Conservation (phyloP, 306 rosid genomes). For the Rosa lucieae region DNA sequence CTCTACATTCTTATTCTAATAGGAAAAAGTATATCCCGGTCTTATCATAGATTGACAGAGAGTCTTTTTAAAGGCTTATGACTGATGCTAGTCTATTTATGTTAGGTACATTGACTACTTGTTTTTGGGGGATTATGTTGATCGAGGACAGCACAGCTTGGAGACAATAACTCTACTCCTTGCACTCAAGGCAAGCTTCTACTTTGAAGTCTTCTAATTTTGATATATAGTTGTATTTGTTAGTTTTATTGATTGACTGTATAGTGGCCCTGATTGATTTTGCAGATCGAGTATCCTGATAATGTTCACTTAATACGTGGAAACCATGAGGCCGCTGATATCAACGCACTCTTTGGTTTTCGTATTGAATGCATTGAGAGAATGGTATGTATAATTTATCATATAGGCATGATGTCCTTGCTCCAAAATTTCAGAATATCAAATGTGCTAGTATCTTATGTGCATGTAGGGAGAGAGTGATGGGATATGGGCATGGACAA, state of each 20-base stretch:
- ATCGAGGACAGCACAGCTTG: conserved; percentile 99
- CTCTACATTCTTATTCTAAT: neutral
- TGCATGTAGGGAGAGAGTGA: conserved; percentile 87
- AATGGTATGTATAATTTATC: conserved; percentile 63
- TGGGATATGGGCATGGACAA: conserved; percentile 99
- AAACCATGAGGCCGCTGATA: conserved; percentile 99
- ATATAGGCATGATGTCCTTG: conserved; percentile 23
- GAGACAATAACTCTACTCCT: conserved; percentile 96
- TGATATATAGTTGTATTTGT: conserved; percentile 23
- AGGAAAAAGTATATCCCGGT: neutral
- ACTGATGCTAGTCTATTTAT: conserved; percentile 25
- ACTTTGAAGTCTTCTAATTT: conserved; percentile 15
- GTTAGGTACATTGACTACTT: conserved; percentile 95
- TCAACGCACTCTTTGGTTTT: conserved; percentile 98
- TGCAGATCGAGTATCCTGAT: conserved; percentile 96
- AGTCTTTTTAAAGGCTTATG: neutral
- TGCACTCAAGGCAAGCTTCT: conserved; percentile 84
- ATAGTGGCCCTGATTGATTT: conserved; percentile 31
- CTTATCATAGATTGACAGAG: neutral
- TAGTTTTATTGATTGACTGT: conserved; percentile 27
- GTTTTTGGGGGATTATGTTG: conserved; percentile 99
- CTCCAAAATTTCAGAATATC: conserved; percentile 16
- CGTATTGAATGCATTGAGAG: conserved; percentile 99
- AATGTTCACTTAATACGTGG: conserved; percentile 98
- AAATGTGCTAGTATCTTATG: conserved; percentile 35